Conservation (phyloP, 768 basidiomycete species). For the Collybiopsis luxurians region DNA sequence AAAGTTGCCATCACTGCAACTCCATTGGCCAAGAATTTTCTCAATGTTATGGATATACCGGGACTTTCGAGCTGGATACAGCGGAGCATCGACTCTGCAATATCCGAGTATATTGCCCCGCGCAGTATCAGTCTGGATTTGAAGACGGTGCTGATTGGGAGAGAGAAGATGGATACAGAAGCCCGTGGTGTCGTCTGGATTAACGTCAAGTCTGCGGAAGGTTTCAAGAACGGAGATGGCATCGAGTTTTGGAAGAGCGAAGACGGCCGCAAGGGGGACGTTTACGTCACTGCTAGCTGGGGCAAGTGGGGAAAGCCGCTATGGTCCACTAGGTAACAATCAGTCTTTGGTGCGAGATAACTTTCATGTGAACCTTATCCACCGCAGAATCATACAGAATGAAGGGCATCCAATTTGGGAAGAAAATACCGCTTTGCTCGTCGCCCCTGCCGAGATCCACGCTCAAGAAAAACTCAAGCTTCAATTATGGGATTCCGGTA, state of each 20-base stretch:
- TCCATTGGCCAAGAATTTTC: conserved; percentile 58
- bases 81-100: conserved; percentile 59
- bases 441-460: conserved; percentile 64
- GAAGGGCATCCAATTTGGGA: conserved; percentile 68
- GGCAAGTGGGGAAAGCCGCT: conserved; percentile 61
- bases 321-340: conserved; percentile 55
- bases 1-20: conserved; percentile 61
- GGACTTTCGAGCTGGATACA: conserved; percentile 68
- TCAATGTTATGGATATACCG: conserved; percentile 79
- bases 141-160: conserved; percentile 58
- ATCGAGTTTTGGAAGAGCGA: conserved; percentile 29
- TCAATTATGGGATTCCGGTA: conserved; percentile 75
- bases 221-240: conserved; percentile 39
- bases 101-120: conserved; percentile 65
- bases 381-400: conserved; percentile 52
- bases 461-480: conserved; percentile 60
- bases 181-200: conserved; percentile 66
- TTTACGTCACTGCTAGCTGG: conserved; percentile 66
- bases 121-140: conserved; percentile 69
- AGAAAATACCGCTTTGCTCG: conserved; percentile 61
- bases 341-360: neutral
- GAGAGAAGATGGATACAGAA: conserved; percentile 61
- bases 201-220: conserved; percentile 59
- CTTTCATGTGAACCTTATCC: neutral
- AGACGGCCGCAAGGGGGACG: conserved; percentile 34